Conservation (phyloP, 2,329 filamentous ascomycete species). For the Pseudogymnoascus pannorum region DNA sequence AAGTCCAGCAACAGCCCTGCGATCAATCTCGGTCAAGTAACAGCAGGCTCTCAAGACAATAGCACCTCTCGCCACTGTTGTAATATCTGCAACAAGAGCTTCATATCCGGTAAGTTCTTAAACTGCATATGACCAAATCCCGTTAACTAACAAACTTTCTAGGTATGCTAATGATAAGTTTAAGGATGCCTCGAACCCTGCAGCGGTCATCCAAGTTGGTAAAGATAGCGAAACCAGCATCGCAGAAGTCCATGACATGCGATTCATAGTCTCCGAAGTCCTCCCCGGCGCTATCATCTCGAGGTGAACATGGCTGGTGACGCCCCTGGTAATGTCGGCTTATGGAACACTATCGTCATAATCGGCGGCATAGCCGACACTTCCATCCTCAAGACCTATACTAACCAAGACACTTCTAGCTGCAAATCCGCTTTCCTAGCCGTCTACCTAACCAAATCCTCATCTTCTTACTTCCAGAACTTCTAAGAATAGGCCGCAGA, state of each 20-base stretch:
- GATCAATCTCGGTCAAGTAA: constrained; percentile 10
- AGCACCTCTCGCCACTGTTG: constrained; percentile 11
- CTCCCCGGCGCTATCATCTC: constrained; percentile 37
- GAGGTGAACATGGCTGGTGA: constrained; percentile 46
- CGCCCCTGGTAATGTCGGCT: constrained; percentile 41
- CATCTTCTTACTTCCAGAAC: constrained; percentile 47
- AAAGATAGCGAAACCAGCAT: constrained; percentile 40
- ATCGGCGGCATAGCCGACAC: constrained; percentile 40
- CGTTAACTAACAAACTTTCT: constrained; percentile 29
- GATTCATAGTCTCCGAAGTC: constrained; percentile 42
- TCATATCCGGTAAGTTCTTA: background rate
- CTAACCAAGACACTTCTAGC: constrained; percentile 24
- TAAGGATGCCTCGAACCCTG: constrained; percentile 34
- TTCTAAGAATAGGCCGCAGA: constrained; percentile 41
- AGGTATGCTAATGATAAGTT: constrained; percentile 41
- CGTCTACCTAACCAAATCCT: constrained; percentile 40
- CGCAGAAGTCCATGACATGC: constrained; percentile 45
- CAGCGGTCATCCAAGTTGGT: constrained; percentile 44
- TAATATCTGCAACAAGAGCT: constrained; percentile 10
- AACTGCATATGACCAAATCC: background rate
- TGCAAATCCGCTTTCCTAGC: constrained; percentile 43
- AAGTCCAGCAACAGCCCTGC: constrained; percentile 12
- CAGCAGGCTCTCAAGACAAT: constrained; percentile 10
- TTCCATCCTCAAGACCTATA: constrained; percentile 33
- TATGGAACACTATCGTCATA: constrained; percentile 41